Evolutionary conservation across 345 rosid genomes (phyloP), one percentile per base, ranked within the genome.

Genomic region (Erodium maritimum): DNA sequence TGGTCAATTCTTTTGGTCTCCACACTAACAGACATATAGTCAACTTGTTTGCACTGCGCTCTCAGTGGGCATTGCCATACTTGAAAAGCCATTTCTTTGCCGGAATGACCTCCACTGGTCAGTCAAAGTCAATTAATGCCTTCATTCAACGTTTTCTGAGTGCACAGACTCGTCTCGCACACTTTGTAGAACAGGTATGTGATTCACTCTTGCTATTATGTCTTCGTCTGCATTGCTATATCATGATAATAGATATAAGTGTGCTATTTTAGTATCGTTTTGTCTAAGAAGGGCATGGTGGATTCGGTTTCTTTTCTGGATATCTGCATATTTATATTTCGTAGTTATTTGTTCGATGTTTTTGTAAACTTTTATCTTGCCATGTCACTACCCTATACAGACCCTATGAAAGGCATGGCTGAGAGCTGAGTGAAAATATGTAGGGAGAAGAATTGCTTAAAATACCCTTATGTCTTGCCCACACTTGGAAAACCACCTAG

Each of bases 91-190:
- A 88, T 75, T 88, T 91, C 71, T 71, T 91, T 50, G 96, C 96
- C 8, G 95, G 93, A 73, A 79, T 91, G 86, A 82, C 87, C 21
- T 67, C 81, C 59, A 68, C 80, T 58, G 88, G 87, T 37, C 84
- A 82, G 62, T 91, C 96, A 22, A 91, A 91, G 68, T 77, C 83
- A 23, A 88, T 91, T 58, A 86, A 86, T 73, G 77, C 95, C 59
- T 88, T 88, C 78, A 91, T 91, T 73, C 98, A 86, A 77, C 80
- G 98, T 63, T 88, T 88, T 73, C 66, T 91, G 64, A 86, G 82
- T 65, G 93, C 96, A 48, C 98, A 91, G 68, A 82, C 96, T 19
- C 81, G 89, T 21, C 90, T 88, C 29, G 88, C 98, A 14, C 93
- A 86, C 64, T 88, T 91, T 66, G 90, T 82, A 20, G 98, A 86